Evolutionary conservation across 148 eudicot genomes (phyloP).

Genomic region (Euryodendron excelsum): DNA sequence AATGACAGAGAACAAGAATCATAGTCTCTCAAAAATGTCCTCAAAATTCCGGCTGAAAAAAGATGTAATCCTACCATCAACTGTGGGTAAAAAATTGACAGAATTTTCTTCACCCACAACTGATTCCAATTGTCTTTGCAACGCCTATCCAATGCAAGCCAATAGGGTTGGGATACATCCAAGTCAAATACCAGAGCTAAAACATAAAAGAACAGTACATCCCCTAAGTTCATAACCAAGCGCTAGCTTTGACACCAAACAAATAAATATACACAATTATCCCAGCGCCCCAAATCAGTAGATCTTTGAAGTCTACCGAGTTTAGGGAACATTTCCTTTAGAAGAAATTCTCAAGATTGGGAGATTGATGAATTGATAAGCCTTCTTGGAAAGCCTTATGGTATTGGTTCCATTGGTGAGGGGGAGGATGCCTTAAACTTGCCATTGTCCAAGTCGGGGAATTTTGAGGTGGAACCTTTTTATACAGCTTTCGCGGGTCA

Average conservation of each 20-base stretch:
- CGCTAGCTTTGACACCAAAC: no score
- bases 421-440: not conserved
- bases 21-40: not conserved
- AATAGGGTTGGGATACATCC: slow-evolving; percentile 1
- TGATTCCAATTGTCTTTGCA: not conserved
- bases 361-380: not conserved
- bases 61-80: not conserved
- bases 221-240: no score
- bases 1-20: not conserved
- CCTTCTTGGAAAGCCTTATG: no score
- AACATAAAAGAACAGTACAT: no score
- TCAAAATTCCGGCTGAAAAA: not conserved
- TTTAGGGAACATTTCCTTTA: not conserved
- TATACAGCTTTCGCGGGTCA: not conserved
- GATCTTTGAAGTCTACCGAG: not conserved
- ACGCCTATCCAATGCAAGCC: not conserved
- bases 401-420: not conserved
- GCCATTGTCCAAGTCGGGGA: not conserved
- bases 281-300: not conserved
- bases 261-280: no score
- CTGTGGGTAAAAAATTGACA: not conserved
- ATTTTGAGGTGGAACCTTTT: not conserved
- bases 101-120: not conserved
- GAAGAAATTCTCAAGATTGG: not conserved
- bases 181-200: not conserved